A percentile compares a stretch with the other conserved stretches of the same genome.
These are phyloP conservation scores for Fusarium transvaalense DNA, from an alignment of 2,329 filamentous ascomycete species.

Conservation along the genomic window DNA sequence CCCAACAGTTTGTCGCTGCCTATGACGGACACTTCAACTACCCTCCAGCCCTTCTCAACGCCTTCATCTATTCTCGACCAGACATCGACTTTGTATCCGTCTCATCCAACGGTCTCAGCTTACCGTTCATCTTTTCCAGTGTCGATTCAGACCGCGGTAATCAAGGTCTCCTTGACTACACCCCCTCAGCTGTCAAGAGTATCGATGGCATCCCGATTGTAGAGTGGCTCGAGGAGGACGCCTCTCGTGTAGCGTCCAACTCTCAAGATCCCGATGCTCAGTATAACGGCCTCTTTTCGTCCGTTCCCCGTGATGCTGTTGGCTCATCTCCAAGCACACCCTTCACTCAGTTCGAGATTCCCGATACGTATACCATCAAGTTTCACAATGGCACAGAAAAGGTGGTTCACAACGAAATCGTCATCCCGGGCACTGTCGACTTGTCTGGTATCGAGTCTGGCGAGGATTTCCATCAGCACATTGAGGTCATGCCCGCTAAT, in stretches of 20 bases:
- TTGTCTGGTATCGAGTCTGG: slow-evolving; percentile 41
- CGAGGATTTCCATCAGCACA: slow-evolving; percentile 36
- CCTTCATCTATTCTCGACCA: slow-evolving; percentile 32
- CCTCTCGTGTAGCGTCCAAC: slow-evolving; percentile 22
- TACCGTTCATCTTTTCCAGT: slow-evolving; percentile 39
- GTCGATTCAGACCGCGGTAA: slow-evolving; percentile 37
- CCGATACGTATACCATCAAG: slow-evolving; percentile 40
- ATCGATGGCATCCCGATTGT: slow-evolving; percentile 39
- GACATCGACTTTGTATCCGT: slow-evolving; percentile 37
- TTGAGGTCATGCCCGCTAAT: slow-evolving; percentile 35
- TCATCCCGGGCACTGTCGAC: slow-evolving; percentile 28
- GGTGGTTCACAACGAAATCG: slow-evolving; percentile 29
- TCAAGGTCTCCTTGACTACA: slow-evolving; percentile 32
- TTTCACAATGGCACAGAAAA: slow-evolving; percentile 41
- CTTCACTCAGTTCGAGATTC: slow-evolving; percentile 41
- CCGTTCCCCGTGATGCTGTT: slow-evolving; percentile 28
- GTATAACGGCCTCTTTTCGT: slow-evolving; percentile 41
- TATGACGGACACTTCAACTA: slow-evolving; percentile 47
- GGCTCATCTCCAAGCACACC: slow-evolving; percentile 18
- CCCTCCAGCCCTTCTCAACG: slow-evolving; percentile 41
- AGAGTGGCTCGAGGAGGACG: slow-evolving; percentile 45
- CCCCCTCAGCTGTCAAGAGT: slow-evolving; percentile 41
- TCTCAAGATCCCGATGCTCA: slow-evolving; percentile 46
- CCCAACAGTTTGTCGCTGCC: slow-evolving; percentile 35
- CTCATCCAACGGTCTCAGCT: slow-evolving; percentile 31